A percentile compares a stretch with the other conserved stretches of the same genome.
These are phyloP conservation scores for Fusarium proliferatum DNA, from an alignment of 2,329 filamentous ascomycete species.

Conservation along the genomic window DNA sequence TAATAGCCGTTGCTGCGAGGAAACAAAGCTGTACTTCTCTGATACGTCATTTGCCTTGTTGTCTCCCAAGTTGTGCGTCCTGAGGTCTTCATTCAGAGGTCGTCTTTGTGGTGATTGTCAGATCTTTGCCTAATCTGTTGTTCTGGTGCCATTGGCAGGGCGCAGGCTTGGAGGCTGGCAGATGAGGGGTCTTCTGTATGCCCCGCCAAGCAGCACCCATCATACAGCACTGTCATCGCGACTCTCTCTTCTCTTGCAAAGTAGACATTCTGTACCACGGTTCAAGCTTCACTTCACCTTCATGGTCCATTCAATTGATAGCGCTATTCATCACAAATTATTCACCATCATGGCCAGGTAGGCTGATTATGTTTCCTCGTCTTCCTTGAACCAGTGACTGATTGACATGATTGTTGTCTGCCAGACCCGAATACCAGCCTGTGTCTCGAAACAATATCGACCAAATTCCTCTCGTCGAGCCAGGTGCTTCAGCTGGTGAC, in stretches of 20 bases:
- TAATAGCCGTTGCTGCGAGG: background rate
- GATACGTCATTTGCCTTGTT: background rate
- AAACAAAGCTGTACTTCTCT: background rate
- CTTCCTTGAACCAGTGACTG: background rate
- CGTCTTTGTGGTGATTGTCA: background rate
- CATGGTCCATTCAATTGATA: background rate
- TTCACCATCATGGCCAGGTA: background rate
- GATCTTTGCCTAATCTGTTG: background rate
- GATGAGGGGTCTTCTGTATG: background rate
- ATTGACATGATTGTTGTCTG: no score
- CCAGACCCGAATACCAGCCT: background rate
- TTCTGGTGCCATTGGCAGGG: background rate
- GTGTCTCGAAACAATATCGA: background rate
- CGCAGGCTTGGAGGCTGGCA: background rate
- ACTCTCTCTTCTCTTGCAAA: background rate
- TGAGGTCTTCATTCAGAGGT: background rate
- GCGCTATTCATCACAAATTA: background rate
- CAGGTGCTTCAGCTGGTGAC: background rate
- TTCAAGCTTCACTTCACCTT: background rate
- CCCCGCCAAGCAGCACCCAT: background rate
- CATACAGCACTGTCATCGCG: no score
- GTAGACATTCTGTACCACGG: no score
- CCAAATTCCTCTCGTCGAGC: background rate
- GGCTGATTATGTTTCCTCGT: background rate
- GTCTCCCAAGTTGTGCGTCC: background rate